Evolutionary conservation across 2,329 filamentous ascomycete genomes (phyloP).

Genomic region (Lasiodiplodia citricola): DNA sequence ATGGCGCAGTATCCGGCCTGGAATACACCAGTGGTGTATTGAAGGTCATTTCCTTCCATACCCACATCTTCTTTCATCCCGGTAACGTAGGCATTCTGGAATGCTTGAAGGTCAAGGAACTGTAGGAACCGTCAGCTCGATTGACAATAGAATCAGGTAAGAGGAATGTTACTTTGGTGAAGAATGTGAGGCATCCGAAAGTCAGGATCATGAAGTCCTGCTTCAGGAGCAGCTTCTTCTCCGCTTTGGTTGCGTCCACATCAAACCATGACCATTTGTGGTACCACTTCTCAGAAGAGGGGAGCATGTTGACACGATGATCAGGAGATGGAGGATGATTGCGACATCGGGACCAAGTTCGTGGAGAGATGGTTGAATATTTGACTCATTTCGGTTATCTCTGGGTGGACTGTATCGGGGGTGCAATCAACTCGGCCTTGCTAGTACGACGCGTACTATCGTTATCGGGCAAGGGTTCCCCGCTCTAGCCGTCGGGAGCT

Average conservation of each 20-base stretch:
- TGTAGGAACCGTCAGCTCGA: conserved; percentile 49
- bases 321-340: neutral
- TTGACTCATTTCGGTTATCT: neutral
- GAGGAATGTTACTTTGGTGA: conserved; percentile 60
- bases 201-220: conserved; percentile 62
- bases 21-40: conserved; percentile 3
- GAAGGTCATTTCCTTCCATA: conserved; percentile 39
- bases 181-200: conserved; percentile 62
- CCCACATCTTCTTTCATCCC: conserved; percentile 45
- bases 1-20: conserved; percentile 15
- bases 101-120: conserved; percentile 51
- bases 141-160: conserved; percentile 61
- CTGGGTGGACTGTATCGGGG: neutral
- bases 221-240: conserved; percentile 60
- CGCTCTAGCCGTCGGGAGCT: neutral
- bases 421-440: neutral
- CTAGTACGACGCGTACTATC: neutral
- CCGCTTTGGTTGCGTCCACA: conserved; percentile 53
- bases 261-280: conserved; percentile 33
- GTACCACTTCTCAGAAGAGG: neutral
- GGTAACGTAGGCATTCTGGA: conserved; percentile 50
- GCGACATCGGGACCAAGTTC: too few species aligned
- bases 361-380: neutral
- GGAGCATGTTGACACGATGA: neutral
- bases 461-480: neutral